Percentiles rank a stretch among this genome's conserved stretches.
These are phyloP conservation scores for Verbena officinalis DNA, from an alignment of 257 asterid species.

Conservation along the genomic window DNA sequence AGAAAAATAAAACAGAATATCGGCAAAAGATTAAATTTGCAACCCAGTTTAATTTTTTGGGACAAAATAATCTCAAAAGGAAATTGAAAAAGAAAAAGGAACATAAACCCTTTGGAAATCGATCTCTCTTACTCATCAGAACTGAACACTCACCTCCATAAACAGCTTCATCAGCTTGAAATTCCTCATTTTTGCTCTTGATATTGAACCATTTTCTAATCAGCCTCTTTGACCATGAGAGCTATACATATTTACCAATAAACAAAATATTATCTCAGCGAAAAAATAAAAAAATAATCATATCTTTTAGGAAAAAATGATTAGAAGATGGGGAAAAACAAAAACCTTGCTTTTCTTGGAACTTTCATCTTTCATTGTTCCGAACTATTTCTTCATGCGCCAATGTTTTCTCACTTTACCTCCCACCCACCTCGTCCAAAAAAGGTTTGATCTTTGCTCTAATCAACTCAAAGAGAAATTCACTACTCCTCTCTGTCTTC, in stretches of 20 bases:
- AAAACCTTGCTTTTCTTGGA: constrained; percentile 86
- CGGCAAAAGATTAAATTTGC: neutral
- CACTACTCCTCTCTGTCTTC: constrained; percentile 26
- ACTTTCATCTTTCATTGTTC: constrained; percentile 85
- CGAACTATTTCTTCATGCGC: constrained; percentile 74
- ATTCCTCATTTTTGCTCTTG: constrained; percentile 76
- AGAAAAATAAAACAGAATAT: neutral
- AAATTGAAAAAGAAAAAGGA: constrained; percentile 20
- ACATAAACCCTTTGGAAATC: neutral
- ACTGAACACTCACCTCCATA: constrained; percentile 59
- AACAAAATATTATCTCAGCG: constrained; percentile 46
- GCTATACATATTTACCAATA: constrained; percentile 54
- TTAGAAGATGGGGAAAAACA: neutral
- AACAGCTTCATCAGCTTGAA: constrained; percentile 70
- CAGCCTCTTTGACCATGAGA: constrained; percentile 93
- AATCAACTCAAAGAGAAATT: constrained; percentile 20
- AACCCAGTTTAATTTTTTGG: constrained; percentile 14
- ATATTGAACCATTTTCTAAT: constrained; percentile 83
- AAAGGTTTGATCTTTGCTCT: constrained; percentile 33
- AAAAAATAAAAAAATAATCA: constrained; percentile 3
- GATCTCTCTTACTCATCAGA: constrained; percentile 12
- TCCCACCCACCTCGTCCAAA: constrained; percentile 39
- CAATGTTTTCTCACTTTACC: constrained; percentile 32
- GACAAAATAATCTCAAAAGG: constrained; percentile 3
- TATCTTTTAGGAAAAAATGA: constrained; percentile 14